phyloP scores from a whole-genome alignment of 2,329 filamentous ascomycete species.

The Colletotrichum sp. region DNA sequence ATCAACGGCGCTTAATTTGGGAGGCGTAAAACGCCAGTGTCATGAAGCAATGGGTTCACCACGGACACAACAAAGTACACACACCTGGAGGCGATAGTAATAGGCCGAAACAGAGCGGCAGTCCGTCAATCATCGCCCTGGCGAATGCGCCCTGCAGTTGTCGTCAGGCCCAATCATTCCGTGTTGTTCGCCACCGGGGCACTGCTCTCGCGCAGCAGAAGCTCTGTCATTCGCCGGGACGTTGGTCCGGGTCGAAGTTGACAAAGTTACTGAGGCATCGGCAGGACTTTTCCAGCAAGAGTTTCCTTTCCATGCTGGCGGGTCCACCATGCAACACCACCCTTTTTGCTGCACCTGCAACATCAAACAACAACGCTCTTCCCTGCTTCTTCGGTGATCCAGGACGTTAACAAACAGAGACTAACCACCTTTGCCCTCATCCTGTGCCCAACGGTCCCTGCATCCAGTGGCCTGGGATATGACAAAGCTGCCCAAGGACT shows the following conservation, averaged over 20 bases:
- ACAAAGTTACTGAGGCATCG: neutral
- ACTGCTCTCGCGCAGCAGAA: neutral
- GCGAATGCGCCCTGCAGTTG: conserved; percentile 1
- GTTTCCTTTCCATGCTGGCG: neutral
- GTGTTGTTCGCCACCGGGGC: conserved; percentile 4
- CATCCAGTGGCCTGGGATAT: neutral
- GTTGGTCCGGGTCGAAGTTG: neutral
- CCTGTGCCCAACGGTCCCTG: conserved; percentile 11
- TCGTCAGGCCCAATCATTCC: conserved; percentile 1
- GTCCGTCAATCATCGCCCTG: conserved; percentile 15
- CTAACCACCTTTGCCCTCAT: neutral
- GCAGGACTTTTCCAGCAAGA: neutral
- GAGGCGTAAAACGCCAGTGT: neutral
- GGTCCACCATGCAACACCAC: neutral
- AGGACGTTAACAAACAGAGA: neutral
- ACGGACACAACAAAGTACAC: neutral
- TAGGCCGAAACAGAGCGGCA: neutral
- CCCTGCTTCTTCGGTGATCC: conserved; percentile 10
- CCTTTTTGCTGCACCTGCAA: neutral
- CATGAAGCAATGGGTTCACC: neutral
- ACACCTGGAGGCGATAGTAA: neutral
- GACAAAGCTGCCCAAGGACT: conserved; percentile 16
- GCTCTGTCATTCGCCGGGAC: neutral
- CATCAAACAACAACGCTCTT: conserved; percentile 7
- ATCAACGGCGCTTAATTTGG: neutral